Conservation (phyloP, 345 rosid genomes). For the Salix udensis region DNA sequence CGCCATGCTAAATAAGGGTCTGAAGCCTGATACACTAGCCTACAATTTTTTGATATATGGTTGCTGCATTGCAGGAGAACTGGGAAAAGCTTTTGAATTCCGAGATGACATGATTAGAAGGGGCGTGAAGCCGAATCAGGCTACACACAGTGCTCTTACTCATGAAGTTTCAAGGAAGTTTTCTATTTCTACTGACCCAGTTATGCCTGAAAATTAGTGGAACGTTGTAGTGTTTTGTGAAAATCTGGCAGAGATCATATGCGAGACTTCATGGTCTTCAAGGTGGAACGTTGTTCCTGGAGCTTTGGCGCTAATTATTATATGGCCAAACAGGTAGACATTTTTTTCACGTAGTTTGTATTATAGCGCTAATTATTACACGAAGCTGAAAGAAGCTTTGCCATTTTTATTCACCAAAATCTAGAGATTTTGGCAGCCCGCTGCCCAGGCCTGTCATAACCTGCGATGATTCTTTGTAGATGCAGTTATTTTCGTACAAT, state of each 20-base stretch:
- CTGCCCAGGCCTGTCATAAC: background rate
- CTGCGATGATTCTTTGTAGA: background rate
- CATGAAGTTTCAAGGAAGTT: constrained; percentile 11
- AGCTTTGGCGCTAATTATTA: too few relatives aligned
- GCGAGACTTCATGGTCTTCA: background rate
- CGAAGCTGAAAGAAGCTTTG: background rate
- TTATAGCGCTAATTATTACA: too few relatives aligned
- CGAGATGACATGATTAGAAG: constrained; percentile 65
- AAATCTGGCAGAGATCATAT: background rate
- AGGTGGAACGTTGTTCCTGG: too few relatives aligned
- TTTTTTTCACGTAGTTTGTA: background rate
- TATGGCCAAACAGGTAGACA: too few relatives aligned
- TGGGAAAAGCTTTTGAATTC: constrained; percentile 54
- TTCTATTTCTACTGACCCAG: background rate
- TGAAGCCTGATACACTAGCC: constrained; percentile 66
- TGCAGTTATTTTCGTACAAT: background rate
- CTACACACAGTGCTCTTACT: constrained; percentile 15
- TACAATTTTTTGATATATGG: constrained; percentile 66
- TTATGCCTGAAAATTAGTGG: constrained; percentile 5
- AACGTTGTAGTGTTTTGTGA: background rate
- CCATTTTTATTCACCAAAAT: background rate
- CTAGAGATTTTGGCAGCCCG: background rate
- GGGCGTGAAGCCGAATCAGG: constrained; percentile 39
- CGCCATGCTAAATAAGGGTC: constrained; percentile 55
- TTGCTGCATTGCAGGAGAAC: constrained; percentile 59